Conservation (phyloP, 139 green algal species). For the Volvox reticuliferus region DNA sequence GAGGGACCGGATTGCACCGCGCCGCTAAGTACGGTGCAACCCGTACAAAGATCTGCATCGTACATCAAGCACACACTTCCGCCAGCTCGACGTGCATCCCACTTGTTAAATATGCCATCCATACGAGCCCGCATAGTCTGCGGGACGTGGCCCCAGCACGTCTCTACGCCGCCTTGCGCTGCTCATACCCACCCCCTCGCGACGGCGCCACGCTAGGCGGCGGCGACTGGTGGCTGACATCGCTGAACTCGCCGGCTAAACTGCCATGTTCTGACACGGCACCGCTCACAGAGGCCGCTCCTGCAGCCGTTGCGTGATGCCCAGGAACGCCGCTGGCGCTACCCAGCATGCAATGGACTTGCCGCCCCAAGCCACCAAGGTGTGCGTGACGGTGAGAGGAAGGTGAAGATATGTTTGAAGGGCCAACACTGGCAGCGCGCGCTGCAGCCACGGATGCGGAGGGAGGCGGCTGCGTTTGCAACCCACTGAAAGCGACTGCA, state of each 20-base stretch:
- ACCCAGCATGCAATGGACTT: background rate
- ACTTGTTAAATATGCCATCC: too few relatives aligned
- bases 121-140: too few relatives aligned
- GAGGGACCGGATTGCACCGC: too few relatives aligned
- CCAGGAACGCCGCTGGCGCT: background rate
- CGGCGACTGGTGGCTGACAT: constrained; percentile 38
- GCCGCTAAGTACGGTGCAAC: too few relatives aligned
- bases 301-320: background rate
- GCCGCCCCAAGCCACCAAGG: background rate
- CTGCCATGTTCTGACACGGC: constrained; percentile 25
- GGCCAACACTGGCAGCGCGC: background rate
- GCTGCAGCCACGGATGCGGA: background rate
- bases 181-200: background rate
- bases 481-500: too few relatives aligned
- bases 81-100: too few relatives aligned
- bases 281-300: background rate
- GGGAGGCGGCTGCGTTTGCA: background rate
- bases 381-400: background rate
- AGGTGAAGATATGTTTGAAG: background rate
- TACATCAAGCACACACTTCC: too few relatives aligned
- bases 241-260: constrained; percentile 7
- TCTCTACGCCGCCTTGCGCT: too few relatives aligned
- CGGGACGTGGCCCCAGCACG: too few relatives aligned
- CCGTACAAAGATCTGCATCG: too few relatives aligned
- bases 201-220: constrained; percentile 38